Evolutionary conservation across 1,284 basidiomycete genomes (phyloP), one percentile per base, ranked within the genome.

Genomic region (Pseudozyma flocculosa): DNA sequence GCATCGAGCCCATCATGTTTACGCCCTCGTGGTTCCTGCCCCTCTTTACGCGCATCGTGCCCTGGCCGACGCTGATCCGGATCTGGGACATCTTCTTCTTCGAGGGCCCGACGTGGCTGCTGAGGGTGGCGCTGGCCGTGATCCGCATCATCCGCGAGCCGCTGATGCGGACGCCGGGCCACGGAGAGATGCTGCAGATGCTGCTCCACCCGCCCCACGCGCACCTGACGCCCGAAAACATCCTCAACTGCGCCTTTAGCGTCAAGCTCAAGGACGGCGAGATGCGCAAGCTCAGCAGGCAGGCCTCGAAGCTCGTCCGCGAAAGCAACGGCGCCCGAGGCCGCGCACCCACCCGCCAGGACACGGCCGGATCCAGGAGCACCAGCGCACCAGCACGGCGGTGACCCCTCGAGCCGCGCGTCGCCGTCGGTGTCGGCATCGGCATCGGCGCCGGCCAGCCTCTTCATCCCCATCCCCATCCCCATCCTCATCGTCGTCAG

Each of bases 31-130:
- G 79, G 79, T 59, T 78, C 29, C 51, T 78, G 21, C 70, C 78
- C 13, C 75, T 93, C 26, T 94, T 92, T 64, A 85, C 87, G 3
- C 85, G 87, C 9, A 83, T 84, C 3, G 82, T 96, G n/a, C 89
- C 92, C 0, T 82, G 83, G 45, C 85, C 88, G 2, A 87, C 87
- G 52, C 80, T 90, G 21, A 83, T 89, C 50, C 83, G 92, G 17
- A 83, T 92, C 4, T 90, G 91, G 87, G 92, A 96, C 74, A 79
- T 92, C 3, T 90, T 94, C 74, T 81, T 95, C 32, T 66, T 50
- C 56, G 36, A 71, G 89, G 90, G 91, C 4, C 82, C 90, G 3
- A 83, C 86, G 0, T 91, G 87, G 82, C 82, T 94, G 39, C 83
- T 92, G 71, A 86, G 91, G 14, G 82, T 90, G 2, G 88, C 86